Base-by-base conservation (phyloP, 1,284 basidiomycete species). In the Pisolithus thermaeus region DNA sequence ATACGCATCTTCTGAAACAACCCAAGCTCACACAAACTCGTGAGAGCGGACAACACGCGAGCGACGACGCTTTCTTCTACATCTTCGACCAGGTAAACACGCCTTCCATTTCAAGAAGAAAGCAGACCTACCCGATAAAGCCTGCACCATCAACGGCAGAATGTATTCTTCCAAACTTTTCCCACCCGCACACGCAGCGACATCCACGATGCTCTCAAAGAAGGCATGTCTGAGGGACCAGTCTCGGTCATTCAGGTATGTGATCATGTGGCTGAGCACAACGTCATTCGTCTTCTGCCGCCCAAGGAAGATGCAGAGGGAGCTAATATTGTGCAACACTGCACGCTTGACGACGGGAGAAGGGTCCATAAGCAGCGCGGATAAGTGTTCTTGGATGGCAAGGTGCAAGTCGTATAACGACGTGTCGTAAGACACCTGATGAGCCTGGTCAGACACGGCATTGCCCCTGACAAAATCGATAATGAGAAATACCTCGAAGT, bases 221-320 rank as follows among this genome's bases (percentile, higher is more conserved):
- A 99, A 98, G 0, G 92, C 90, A 57, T 87, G 81, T 2, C 97
- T 79, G 42, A 99, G 72, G 22, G 90, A 71, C 95, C 96, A 98
- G 63, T 97, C 92, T 9, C 90, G 76, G 61, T 98, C 95, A 64
- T 99, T 99, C 59, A 99, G 78, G 63, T 97, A 99, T 0, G 97
- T 99, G 66, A 99, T 95, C 86, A 99, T 96, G 67, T 99, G 95
- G 59, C 92, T 94, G 20, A 99, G 74, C 6, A 99, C 75, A 3
- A 96, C 89, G 60, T 99, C 95, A 70, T 97, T 96, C 1, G 97
- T 96, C 64, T 87, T 89, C 63, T 92, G 87, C 23, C 91, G 74
- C 3, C 95, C 96, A 36, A 99, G 83, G 73, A 99, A 97, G 49
- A 92, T 84, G 64, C 94, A 97, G 6, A 99, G 74, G 0, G 88